Percentiles rank a stretch among this genome's conserved stretches.
phyloP scores from a whole-genome alignment of 2,329 filamentous ascomycete species.

The Leptographium lundbergii region DNA sequence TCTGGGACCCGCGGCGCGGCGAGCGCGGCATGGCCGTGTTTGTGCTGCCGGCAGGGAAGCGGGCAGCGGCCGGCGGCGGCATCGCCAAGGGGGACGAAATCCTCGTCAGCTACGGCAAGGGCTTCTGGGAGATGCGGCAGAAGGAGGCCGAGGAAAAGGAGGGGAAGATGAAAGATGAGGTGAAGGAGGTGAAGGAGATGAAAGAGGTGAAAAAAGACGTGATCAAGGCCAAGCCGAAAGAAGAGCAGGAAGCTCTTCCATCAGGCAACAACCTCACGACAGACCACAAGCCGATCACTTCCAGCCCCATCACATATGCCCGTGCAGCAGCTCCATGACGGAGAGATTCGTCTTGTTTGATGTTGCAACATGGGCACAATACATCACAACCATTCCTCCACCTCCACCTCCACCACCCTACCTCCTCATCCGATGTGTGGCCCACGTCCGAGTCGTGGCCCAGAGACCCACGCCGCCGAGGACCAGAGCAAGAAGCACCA shows the following conservation, averaged over 20 bases:
- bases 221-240: no score
- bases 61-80: slow-evolving; percentile 12
- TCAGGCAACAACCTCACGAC: not conserved
- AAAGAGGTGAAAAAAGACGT: not conserved
- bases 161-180: not conserved
- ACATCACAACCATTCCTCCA: not conserved
- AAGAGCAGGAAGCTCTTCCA: no score
- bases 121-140: slow-evolving; percentile 46
- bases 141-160: slow-evolving; percentile 16
- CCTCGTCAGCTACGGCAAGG: slow-evolving; percentile 54
- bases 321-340: not conserved
- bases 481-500: slow-evolving; percentile 5
- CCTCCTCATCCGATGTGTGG: not conserved
- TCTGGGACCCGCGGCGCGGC: slow-evolving; percentile 38
- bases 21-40: slow-evolving; percentile 46
- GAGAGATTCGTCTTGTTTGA: not conserved
- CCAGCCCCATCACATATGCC: not conserved
- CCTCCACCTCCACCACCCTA: not conserved
- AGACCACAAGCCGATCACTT: not conserved
- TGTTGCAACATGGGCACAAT: no score
- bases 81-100: slow-evolving; percentile 51
- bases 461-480: slow-evolving; percentile 8
- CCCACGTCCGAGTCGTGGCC: slow-evolving; percentile 3
- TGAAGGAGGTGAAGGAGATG: not conserved
- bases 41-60: slow-evolving; percentile 34